phyloP scores from a whole-genome alignment of 108 stramenopile genomes.

The Fistulifera solaris region DNA sequence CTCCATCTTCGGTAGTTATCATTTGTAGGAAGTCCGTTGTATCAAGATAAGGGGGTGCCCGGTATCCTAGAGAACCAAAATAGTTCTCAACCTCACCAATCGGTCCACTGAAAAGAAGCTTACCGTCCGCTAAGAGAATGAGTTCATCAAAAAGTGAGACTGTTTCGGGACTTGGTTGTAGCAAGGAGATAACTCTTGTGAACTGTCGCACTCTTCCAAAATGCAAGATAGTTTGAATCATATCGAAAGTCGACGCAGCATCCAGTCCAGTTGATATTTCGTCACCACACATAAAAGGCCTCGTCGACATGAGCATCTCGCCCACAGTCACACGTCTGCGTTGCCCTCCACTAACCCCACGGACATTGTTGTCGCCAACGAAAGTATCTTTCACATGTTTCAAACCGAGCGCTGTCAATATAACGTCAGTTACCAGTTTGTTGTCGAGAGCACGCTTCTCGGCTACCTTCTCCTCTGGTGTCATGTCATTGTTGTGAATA shows the following conservation, averaged over 20 bases:
- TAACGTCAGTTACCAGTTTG: constrained; percentile 1
- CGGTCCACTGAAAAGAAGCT: constrained; percentile 78
- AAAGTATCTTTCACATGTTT: constrained; percentile 56
- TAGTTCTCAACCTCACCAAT: constrained; percentile 57
- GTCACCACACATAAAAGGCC: constrained; percentile 71
- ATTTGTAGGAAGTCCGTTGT: constrained; percentile 78
- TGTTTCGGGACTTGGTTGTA: constrained; percentile 91
- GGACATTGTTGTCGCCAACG: constrained; percentile 71
- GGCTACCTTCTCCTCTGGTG: neutral
- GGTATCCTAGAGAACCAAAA: constrained; percentile 64
- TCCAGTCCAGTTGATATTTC: constrained; percentile 85
- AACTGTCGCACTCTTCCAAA: constrained; percentile 29
- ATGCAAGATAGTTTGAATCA: constrained; percentile 22
- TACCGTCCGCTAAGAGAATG: constrained; percentile 74
- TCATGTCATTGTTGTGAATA: neutral
- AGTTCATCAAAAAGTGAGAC: constrained; percentile 85
- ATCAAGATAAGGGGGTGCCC: constrained; percentile 56
- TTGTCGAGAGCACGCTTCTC: neutral
- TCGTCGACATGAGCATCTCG: constrained; percentile 66
- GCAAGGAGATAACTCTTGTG: constrained; percentile 66
- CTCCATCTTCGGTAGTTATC: constrained; percentile 49
- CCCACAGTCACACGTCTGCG: constrained; percentile 73
- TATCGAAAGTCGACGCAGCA: constrained; percentile 64
- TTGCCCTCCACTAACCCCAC: constrained; percentile 75
- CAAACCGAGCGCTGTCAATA: constrained; percentile 24